phyloP scores from a whole-genome alignment of 352 stramenopile species.

The Phytophthora pluvialis region DNA sequence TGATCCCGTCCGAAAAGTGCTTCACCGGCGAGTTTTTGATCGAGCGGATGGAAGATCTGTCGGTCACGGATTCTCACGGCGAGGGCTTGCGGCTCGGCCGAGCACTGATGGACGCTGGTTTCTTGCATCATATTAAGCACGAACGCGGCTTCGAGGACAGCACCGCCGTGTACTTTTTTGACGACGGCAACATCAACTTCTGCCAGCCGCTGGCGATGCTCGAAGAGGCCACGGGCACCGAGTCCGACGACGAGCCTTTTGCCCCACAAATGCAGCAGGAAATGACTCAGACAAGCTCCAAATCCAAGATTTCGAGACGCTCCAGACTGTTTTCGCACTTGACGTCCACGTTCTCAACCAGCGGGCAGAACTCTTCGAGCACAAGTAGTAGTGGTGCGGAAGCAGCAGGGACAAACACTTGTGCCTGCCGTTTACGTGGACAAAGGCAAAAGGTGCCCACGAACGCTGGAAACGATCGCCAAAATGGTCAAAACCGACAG shows the following conservation, averaged over 20 bases:
- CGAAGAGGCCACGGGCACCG: constrained; percentile 30
- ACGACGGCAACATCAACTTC: constrained; percentile 48
- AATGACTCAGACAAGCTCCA: constrained; percentile 6
- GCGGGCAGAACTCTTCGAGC: constrained; percentile 13
- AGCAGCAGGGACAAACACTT: constrained; percentile 4
- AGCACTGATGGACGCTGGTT: constrained; percentile 64
- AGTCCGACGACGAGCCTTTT: constrained; percentile 35
- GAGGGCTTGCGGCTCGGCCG: constrained; percentile 59
- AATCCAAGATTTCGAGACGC: constrained; percentile 22
- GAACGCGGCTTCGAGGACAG: constrained; percentile 42
- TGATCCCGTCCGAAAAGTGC: constrained; percentile 31
- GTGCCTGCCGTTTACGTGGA: constrained; percentile 33
- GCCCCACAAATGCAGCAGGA: not conserved
- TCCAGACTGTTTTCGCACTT: constrained; percentile 35
- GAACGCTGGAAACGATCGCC: constrained; percentile 6
- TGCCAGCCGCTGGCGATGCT: constrained; percentile 52
- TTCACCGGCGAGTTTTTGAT: constrained; percentile 40
- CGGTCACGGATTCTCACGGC: constrained; percentile 24
- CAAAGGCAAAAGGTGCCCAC: constrained; percentile 16
- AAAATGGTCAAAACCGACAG: not conserved
- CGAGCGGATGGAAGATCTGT: constrained; percentile 46
- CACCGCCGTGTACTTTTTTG: constrained; percentile 58
- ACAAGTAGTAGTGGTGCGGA: not conserved
- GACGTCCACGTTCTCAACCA: constrained; percentile 33
- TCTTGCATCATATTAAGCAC: constrained; percentile 61